phyloP scores from a whole-genome alignment of 2,329 filamentous ascomycete species.

The Metarhizium humberi region DNA sequence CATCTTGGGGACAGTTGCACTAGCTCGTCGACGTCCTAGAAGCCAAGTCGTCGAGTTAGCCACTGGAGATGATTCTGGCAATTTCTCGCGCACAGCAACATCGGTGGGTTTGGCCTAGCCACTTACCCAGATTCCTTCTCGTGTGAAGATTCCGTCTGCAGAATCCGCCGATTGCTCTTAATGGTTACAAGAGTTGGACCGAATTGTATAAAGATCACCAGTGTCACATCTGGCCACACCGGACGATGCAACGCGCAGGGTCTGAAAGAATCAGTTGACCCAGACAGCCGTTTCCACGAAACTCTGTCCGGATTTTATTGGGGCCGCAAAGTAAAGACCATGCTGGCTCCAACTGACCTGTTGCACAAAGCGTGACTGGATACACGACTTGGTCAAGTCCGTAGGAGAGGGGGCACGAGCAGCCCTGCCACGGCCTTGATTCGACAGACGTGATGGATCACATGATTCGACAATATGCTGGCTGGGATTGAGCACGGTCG shows the following conservation, averaged over 20 bases:
- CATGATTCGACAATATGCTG: slow-evolving; percentile 10
- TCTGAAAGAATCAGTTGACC: not conserved
- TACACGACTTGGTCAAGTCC: not conserved
- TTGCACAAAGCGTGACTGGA: no score
- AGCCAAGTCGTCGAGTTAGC: not conserved
- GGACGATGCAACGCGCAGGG: not conserved
- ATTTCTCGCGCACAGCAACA: not conserved
- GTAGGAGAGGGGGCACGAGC: slow-evolving; percentile 4
- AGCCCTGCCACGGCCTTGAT: slow-evolving; percentile 10
- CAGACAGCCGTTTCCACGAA: not conserved
- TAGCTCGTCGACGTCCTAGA: not conserved
- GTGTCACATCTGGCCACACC: not conserved
- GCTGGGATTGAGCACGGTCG: not conserved
- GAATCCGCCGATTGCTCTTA: not conserved
- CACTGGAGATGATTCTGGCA: not conserved
- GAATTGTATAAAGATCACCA: not conserved
- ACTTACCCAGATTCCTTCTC: not conserved
- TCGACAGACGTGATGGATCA: slow-evolving; percentile 9
- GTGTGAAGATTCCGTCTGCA: not conserved
- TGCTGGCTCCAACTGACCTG: no score
- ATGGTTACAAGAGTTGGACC: not conserved
- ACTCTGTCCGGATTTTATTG: slow-evolving; percentile 1
- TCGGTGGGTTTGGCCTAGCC: not conserved
- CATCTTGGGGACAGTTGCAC: slow-evolving; percentile 28
- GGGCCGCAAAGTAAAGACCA: not conserved